Base-by-base conservation (phyloP, 495 filamentous ascomycete genomes). In the Aspergillus sclerotiicarbonarius region DNA sequence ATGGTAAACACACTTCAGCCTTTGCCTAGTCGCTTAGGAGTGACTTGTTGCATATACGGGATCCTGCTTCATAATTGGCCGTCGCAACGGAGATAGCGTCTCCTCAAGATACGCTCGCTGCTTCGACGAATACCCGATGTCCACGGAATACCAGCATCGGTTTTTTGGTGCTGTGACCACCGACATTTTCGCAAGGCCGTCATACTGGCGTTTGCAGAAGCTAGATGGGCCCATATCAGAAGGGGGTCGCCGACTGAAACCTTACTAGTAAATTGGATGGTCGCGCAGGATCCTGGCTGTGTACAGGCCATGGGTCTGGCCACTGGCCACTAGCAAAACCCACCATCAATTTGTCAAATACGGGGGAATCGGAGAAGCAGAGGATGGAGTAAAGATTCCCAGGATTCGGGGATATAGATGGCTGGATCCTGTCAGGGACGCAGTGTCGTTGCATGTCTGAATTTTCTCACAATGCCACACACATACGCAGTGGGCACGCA, bases 401-500 rank as follows among this genome's bases (percentile, higher is more conserved):
- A 51, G 47, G 45, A 51, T 35, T 54, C 58, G 51, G 51, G 51
- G 31, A 62, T 62, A 62, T 59, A 59, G 5, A 55, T 48, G 37
- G 51, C 58, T 53, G 44, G 29, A 58, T 53, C 51, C 60, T 66
- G 60, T 54, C 64, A 66, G 60, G 60, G 50, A 62, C 64, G 47
- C 54, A 51, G 20, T 51, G 54, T 53, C 57, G 47, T 56, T 60
- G 56, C 55, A 61, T 54, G 62, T 41, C 54, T 33, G 53, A 50
- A 54, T n/a, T 56, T 59, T 37, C 30, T 16, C 44, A 33, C 62
- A 67, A 63, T 67, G 62, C 65, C 60, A 66, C 61, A 59, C 64
- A 63, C 60, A 59, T 57, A 62, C 47, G 31, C 56, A 63, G 43
- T 54, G 56, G 32, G 48, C 66, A 65, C 66, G 57, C 62, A 65